phyloP scores from a whole-genome alignment of 2,329 filamentous ascomycete genomes.

The Boeremia lycopersici region DNA sequence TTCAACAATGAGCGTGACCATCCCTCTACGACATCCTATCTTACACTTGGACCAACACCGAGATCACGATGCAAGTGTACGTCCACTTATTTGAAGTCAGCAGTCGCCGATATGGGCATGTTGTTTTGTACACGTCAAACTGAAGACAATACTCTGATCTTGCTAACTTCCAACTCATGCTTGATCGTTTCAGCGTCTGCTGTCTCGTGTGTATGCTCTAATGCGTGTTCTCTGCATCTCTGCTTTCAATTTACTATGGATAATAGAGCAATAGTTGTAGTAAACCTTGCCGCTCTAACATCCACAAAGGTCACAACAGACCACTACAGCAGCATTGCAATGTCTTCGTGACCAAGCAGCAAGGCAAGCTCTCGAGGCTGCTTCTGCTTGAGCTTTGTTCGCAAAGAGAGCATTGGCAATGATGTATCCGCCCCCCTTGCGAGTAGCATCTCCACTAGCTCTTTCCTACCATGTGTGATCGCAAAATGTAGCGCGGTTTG shows the following conservation, averaged over 20 bases:
- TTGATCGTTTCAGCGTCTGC: not conserved
- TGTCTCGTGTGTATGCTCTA: not conserved
- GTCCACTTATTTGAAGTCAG: not conserved
- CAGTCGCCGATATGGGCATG: no score
- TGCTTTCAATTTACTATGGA: not conserved
- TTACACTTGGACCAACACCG: slow-evolving; percentile 21
- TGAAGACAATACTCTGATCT: not conserved
- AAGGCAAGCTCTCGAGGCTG: not conserved
- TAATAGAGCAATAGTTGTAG: not conserved
- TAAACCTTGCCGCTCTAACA: not conserved
- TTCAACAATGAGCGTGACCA: slow-evolving; percentile 16
- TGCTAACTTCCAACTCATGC: not conserved
- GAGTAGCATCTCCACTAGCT: not conserved
- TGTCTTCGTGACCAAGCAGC: not conserved
- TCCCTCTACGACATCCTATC: slow-evolving; percentile 27
- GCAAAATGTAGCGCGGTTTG: slow-evolving; percentile 3
- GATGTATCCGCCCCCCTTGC: not conserved
- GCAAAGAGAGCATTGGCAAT: not conserved
- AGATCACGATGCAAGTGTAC: slow-evolving; percentile 23
- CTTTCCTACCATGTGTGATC: not conserved
- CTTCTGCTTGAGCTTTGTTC: not conserved
- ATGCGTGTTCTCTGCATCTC: not conserved
- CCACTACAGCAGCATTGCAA: not conserved
- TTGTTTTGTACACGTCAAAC: not conserved
- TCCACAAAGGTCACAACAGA: not conserved